Percentiles rank a stretch among this genome's conserved stretches.
Evolutionary conservation across 129 eudicot genomes (phyloP).

Genomic region (Tagetes patula): DNA sequence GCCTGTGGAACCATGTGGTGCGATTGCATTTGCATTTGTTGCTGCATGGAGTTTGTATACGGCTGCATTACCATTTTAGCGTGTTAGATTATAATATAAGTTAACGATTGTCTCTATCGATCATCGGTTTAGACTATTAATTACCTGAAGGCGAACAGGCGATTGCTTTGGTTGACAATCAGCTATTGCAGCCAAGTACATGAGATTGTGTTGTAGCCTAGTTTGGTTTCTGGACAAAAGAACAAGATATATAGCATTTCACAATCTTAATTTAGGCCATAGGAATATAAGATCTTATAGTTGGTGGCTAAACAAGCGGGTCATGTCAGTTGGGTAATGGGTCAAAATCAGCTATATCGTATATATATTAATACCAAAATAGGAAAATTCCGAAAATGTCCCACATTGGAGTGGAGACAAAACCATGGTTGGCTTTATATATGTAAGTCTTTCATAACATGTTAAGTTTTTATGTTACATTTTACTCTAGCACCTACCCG

Average conservation of each 20-base stretch:
- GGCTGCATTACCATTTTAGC: constrained; percentile 27
- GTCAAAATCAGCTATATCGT: not conserved
- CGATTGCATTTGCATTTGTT: constrained; percentile 39
- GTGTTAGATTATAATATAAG: not conserved
- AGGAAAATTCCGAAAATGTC: too few relatives aligned
- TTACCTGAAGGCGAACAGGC: constrained; percentile 47
- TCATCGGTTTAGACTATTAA: constrained; percentile 7
- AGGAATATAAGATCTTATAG: not conserved
- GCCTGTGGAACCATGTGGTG: constrained; percentile 46
- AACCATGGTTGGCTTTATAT: too few relatives aligned
- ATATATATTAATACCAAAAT: too few relatives aligned
- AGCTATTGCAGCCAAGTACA: constrained; percentile 65
- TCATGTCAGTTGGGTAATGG: not conserved
- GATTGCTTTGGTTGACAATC: constrained; percentile 54
- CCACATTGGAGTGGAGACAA: too few relatives aligned
- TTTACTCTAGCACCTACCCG: too few relatives aligned
- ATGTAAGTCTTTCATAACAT: too few relatives aligned
- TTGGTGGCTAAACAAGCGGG: not conserved
- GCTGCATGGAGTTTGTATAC: constrained; percentile 40
- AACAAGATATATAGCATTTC: constrained; percentile 13
- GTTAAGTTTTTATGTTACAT: too few relatives aligned
- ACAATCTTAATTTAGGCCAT: not conserved
- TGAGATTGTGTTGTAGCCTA: constrained; percentile 54
- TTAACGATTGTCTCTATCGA: not conserved
- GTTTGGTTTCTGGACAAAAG: constrained; percentile 47